Conservation (phyloP, 352 stramenopile species). For the Plasmopara muralis region DNA sequence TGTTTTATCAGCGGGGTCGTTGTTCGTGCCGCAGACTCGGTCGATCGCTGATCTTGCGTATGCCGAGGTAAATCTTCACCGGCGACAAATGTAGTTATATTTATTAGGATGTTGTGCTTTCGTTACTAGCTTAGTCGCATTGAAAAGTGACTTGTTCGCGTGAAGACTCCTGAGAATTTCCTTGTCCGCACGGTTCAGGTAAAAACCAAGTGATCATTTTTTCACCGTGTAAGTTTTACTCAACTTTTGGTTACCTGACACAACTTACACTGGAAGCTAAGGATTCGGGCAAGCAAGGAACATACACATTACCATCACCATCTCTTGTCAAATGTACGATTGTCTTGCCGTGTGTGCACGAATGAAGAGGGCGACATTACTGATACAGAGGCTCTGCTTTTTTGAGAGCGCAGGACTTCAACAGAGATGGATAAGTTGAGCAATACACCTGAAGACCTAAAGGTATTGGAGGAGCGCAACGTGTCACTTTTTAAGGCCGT, state of each 20-base stretch:
- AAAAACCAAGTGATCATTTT: not conserved
- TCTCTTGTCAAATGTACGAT: conserved; percentile 39
- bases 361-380: not conserved
- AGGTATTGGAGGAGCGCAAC: conserved; percentile 63
- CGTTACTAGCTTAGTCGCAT: conserved; percentile 61
- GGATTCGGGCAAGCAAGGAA: conserved; percentile 26
- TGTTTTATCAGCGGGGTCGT: conserved; percentile 50
- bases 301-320: conserved; percentile 41
- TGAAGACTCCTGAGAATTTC: conserved; percentile 76
- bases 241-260: not conserved
- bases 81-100: not conserved
- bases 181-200: conserved; percentile 71
- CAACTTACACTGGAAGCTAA: conserved; percentile 37
- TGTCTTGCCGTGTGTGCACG: not conserved
- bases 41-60: conserved; percentile 75
- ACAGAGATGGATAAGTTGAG: conserved; percentile 46
- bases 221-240: not conserved
- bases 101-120: conserved; percentile 2
- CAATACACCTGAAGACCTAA: conserved; percentile 56
- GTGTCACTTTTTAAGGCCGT: conserved; percentile 63
- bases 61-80: conserved; percentile 45
- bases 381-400: conserved; percentile 1
- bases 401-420: conserved; percentile 37
- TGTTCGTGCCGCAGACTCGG: conserved; percentile 61
- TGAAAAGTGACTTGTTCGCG: conserved; percentile 67